Evolutionary conservation across 129 eudicot genomes (phyloP).

Genomic region (Rutidosis leptorrhynchoides): DNA sequence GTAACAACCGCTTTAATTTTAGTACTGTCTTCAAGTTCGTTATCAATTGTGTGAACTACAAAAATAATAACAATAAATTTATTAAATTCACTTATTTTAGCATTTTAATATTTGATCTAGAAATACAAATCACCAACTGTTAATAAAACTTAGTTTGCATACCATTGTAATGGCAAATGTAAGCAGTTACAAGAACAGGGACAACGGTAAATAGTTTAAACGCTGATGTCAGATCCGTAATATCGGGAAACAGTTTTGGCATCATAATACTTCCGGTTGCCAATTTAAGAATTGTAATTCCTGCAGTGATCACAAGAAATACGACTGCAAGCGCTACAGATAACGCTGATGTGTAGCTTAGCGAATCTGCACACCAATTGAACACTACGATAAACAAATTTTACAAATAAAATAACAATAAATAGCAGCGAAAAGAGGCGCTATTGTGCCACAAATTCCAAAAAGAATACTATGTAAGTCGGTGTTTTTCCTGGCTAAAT

Average conservation of each 20-base stretch:
- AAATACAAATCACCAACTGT: neutral
- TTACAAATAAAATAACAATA: conserved; percentile 1
- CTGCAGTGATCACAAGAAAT: conserved; percentile 77
- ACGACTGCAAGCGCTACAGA: conserved; percentile 89
- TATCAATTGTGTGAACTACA: conserved; percentile 89
- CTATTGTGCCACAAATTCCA: neutral
- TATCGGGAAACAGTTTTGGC: conserved; percentile 77
- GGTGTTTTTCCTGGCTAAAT: too few relatives aligned
- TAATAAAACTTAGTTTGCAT: conserved; percentile 7
- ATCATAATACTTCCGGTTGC: conserved; percentile 49
- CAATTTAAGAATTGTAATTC: conserved; percentile 71
- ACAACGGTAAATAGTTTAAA: conserved; percentile 82
- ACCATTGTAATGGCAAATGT: conserved; percentile 92
- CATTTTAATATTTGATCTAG: neutral
- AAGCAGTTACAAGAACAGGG: conserved; percentile 92
- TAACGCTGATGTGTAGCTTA: conserved; percentile 88
- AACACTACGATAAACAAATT: neutral
- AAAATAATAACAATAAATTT: neutral
- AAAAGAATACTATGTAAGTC: too few relatives aligned
- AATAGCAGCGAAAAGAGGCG: neutral
- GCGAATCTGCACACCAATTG: conserved; percentile 67
- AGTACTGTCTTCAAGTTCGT: conserved; percentile 75
- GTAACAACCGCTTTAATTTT: conserved; percentile 66
- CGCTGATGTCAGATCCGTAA: conserved; percentile 51
- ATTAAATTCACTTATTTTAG: conserved; percentile 14